phyloP scores from a whole-genome alignment of 345 rosid genomes.

The Citrus cavaleriei region DNA sequence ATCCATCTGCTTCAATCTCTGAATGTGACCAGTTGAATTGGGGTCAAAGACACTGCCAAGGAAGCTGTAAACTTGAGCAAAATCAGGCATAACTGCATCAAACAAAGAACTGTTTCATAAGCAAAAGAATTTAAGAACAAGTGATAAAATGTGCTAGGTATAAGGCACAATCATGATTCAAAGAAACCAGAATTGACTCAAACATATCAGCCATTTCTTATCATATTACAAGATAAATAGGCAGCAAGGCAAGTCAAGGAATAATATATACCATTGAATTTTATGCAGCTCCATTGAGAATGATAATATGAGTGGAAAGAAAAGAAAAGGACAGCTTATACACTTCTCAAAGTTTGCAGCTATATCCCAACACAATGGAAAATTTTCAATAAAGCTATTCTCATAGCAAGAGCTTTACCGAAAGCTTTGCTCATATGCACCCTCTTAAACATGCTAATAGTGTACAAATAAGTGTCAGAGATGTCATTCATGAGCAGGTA shows the following conservation, averaged over 20 bases:
- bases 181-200: not conserved
- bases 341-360: not conserved
- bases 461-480: not conserved
- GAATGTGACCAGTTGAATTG: constrained; percentile 52
- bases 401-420: not conserved
- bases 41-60: constrained; percentile 92
- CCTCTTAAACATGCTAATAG: not conserved
- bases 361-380: not conserved
- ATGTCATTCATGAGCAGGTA: not conserved
- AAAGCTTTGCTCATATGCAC: not conserved
- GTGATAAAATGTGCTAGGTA: not conserved
- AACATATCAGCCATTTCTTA: not conserved
- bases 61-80: constrained; percentile 86
- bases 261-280: not conserved
- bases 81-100: constrained; percentile 81
- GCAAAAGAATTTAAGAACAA: constrained; percentile 2
- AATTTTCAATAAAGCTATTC: not conserved
- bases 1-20: constrained; percentile 83
- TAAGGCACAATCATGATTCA: not conserved
- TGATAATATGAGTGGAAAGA: not conserved
- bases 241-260: constrained; percentile 2
- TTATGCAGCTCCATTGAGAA: not conserved
- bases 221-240: not conserved
- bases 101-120: constrained; percentile 4
- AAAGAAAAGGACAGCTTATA: not conserved